A percentile compares a stretch with the other conserved stretches of the same genome.
These are phyloP conservation scores for Eucalyptus cloeziana DNA, from an alignment of 345 rosid genomes.

Conservation along the genomic window DNA sequence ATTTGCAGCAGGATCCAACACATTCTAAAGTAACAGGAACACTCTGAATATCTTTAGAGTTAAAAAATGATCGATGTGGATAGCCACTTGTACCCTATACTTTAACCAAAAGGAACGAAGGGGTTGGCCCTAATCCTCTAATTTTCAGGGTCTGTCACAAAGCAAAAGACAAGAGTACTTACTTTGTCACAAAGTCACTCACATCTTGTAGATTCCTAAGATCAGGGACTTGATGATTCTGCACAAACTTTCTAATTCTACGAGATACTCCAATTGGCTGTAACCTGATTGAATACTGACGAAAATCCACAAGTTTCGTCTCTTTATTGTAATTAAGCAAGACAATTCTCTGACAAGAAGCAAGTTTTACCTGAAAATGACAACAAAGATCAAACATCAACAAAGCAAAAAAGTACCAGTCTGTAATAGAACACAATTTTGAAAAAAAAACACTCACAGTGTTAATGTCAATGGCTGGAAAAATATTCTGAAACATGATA, in stretches of 20 bases:
- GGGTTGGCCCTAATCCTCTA: background rate
- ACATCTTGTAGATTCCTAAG: constrained; percentile 83
- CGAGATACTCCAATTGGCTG: constrained; percentile 87
- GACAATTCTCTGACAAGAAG: constrained; percentile 90
- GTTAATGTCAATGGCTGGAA: constrained; percentile 86
- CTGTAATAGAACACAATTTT: background rate
- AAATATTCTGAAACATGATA: constrained; percentile 90
- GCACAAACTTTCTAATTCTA: constrained; percentile 81
- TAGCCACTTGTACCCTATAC: background rate
- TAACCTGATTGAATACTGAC: constrained; percentile 84
- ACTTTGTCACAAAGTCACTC: constrained; percentile 89
- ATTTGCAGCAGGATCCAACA: background rate
- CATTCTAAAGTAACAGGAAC: background rate
- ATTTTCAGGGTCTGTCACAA: background rate
- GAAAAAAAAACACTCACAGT: constrained; percentile 40
- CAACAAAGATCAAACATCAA: constrained; percentile 2
- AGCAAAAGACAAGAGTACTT: constrained; percentile 6
- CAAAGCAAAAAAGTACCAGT: background rate
- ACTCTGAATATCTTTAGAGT: background rate
- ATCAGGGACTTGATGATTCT: constrained; percentile 81
- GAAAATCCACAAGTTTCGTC: constrained; percentile 71
- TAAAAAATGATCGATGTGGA: background rate
- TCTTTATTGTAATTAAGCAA: constrained; percentile 87
- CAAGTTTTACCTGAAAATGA: constrained; percentile 71
- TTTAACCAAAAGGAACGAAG: background rate